Evolutionary conservation across 1,284 basidiomycete species (phyloP), one percentile per base, ranked within the genome.

Genomic region (Gymnopus androsaceus): DNA sequence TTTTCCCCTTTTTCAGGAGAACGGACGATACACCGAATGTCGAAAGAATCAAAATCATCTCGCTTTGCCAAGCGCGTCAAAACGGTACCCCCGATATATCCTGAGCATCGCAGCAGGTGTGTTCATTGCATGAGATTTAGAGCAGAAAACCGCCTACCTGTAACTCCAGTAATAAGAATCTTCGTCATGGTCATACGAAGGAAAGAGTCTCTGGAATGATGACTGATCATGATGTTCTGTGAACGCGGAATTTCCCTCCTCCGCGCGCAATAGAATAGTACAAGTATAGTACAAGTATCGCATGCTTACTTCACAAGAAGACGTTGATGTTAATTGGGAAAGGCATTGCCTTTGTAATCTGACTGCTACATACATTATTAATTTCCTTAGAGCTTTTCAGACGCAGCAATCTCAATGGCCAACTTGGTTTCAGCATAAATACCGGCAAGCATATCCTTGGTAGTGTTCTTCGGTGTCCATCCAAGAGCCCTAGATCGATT

Each of bases 31-130:
- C 67, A 72, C 2, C 72, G 75, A 34, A 79, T 68, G 23, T 72
- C 64, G 51, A 75, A 75, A 2, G 62, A 65, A 7, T 67, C 51
- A 31, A 64, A 64, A 27, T 71, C 68, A 2, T 72, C 69, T 56
- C 75, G 76, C 9, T 58, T 56, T 5, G 79, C 63, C 36, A 81
- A 69, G 41, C 69, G 72, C 19, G 68, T 57, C 21, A 80, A 69
- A 15, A 79, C 68, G 12, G 73, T 58, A 25, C 78, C 77, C 21
- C 78, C 77, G 51, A 78, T 68, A 55, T 75, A 77, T 19, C 75
- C 75, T 75, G 60, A 17, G 33, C 45, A 30, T 42, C 27, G 54
- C 25, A 27, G n/a, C 4, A 19, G 4, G 3, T 21, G n/a, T 21
- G n/a, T 21, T 40, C 3, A 19, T 11, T n/a, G 17, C 19, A 4